Evolutionary conservation across 768 basidiomycete genomes (phyloP).

Genomic region (Suillus subalutaceus): DNA sequence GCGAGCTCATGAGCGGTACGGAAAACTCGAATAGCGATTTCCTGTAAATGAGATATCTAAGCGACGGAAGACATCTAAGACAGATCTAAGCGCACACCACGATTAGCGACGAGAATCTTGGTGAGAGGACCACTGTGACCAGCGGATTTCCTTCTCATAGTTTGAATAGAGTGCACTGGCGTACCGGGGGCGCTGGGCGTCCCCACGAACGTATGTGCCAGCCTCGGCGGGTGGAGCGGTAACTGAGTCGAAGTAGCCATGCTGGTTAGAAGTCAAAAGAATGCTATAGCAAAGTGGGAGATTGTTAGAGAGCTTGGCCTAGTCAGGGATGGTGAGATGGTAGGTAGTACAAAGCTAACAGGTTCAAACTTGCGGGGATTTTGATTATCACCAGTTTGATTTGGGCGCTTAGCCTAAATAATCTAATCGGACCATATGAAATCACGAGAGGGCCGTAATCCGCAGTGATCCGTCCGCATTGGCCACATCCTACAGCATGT

Average conservation of each 20-base stretch:
- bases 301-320: conserved; percentile 13
- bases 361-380: background rate
- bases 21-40: conserved; percentile 99
- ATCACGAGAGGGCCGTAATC: conserved; percentile 14
- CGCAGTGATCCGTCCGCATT: conserved; percentile 6
- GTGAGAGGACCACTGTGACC: conserved; percentile 90
- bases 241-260: conserved; percentile 35
- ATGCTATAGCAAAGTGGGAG: background rate
- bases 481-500: background rate
- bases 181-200: conserved; percentile 82
- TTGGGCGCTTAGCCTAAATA: background rate
- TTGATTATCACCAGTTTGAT: conserved; percentile 11
- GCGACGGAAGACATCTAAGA: conserved; percentile 10
- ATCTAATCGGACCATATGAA: conserved; percentile 4
- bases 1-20: conserved; percentile 97
- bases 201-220: conserved; percentile 70
- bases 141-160: conserved; percentile 88
- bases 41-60: conserved; percentile 48
- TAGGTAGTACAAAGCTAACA: background rate
- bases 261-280: conserved; percentile 19
- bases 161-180: conserved; percentile 87
- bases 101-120: conserved; percentile 91
- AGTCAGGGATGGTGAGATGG: conserved; percentile 7
- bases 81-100: conserved; percentile 64
- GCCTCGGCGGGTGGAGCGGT: conserved; percentile 68